Percentiles rank a stretch among this genome's conserved stretches.
These are phyloP conservation scores for Pseudozyma flocculosa DNA, from an alignment of 1,284 basidiomycete genomes.

Conservation along the genomic window DNA sequence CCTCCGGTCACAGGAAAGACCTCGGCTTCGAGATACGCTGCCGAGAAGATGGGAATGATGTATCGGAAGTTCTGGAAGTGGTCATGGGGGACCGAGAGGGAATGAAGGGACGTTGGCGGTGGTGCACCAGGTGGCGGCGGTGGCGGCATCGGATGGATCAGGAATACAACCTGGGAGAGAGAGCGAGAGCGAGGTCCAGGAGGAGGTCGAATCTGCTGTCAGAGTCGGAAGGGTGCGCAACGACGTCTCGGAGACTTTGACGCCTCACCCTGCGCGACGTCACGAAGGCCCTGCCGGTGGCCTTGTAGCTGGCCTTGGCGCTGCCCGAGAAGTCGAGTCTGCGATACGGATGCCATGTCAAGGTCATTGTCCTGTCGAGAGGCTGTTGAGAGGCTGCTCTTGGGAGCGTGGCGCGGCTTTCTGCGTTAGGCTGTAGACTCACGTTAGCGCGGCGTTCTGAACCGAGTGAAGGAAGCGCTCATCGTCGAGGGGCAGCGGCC, in stretches of 20 bases:
- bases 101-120: slow-evolving; percentile 4
- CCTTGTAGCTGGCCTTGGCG: slow-evolving; percentile 23
- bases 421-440: too few relatives aligned
- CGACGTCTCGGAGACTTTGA: too few relatives aligned
- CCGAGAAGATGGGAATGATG: slow-evolving; percentile 44
- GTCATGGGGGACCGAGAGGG: slow-evolving; percentile 40
- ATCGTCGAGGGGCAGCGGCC: slow-evolving; percentile 39
- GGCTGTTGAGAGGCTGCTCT: too few relatives aligned
- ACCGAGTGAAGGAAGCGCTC: slow-evolving; percentile 22
- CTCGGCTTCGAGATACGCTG: slow-evolving; percentile 39
- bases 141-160: slow-evolving; percentile 22
- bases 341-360: neutral
- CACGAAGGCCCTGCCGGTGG: slow-evolving; percentile 34
- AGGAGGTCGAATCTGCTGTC: too few relatives aligned
- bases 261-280: slow-evolving; percentile 39
- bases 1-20: slow-evolving; percentile 39
- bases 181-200: too few relatives aligned
- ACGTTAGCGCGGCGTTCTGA: neutral
- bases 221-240: too few relatives aligned
- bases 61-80: slow-evolving; percentile 36
- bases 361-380: too few relatives aligned
- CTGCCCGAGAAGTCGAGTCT: slow-evolving; percentile 13
- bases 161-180: slow-evolving; percentile 37
- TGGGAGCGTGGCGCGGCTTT: too few relatives aligned
- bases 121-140: slow-evolving; percentile 4